Conservation (phyloP, 768 basidiomycete genomes). For the Hygrophoropsis aurantiaca region DNA sequence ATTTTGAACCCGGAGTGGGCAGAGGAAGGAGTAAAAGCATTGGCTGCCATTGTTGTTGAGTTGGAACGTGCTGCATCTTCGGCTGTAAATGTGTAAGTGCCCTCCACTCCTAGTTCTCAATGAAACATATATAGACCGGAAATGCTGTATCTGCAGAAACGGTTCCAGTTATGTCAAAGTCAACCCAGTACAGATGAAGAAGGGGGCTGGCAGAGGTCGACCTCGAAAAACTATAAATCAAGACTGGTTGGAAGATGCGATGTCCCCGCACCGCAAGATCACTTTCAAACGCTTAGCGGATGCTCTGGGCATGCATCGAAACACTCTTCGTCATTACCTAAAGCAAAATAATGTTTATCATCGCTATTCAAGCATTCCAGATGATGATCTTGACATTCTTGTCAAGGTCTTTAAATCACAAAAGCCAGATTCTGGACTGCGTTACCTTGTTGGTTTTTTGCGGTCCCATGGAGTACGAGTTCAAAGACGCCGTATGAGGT, state of each 20-base stretch:
- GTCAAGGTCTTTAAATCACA: constrained; percentile 5
- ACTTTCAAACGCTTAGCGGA: constrained; percentile 10
- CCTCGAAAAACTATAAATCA: constrained; percentile 12
- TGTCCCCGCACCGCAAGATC: constrained; percentile 8
- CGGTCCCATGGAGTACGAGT: constrained; percentile 1
- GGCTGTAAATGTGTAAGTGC: no score
- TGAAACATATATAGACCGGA: no score
- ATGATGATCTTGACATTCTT: constrained; percentile 16
- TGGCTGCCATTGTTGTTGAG: no score
- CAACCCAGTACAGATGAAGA: background rate
- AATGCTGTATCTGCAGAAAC: no score
- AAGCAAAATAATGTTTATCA: constrained; percentile 10
- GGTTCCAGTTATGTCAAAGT: background rate
- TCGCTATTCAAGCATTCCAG: constrained; percentile 12
- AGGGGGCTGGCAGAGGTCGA: constrained; percentile 1
- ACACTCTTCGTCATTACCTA: constrained; percentile 16
- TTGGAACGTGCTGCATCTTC: no score
- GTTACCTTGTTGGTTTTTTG: constrained; percentile 7
- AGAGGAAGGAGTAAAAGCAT: no score
- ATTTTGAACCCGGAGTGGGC: no score
- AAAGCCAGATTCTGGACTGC: constrained; percentile 12
- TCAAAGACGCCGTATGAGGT: background rate
- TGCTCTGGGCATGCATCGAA: constrained; percentile 14
- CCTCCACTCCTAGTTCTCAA: no score
- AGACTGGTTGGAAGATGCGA: background rate